phyloP scores from a whole-genome alignment of 192 early-diverging fungal species.

The Dispira parvispora region DNA sequence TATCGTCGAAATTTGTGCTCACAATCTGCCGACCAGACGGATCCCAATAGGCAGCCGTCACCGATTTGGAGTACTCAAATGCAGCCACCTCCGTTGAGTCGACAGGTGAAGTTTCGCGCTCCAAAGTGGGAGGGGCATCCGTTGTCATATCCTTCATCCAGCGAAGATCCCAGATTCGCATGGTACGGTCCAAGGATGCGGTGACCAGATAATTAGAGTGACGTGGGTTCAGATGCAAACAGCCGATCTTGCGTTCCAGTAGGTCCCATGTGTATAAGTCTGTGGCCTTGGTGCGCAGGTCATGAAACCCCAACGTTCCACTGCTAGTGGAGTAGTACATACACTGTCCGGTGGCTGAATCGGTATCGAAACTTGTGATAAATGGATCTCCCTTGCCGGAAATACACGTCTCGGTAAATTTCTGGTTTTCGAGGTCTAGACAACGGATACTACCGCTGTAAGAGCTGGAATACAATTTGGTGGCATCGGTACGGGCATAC shows the following conservation, averaged over 20 bases:
- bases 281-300: constrained; percentile 23
- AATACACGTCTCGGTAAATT: constrained; percentile 33
- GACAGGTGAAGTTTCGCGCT: neutral
- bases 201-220: constrained; percentile 27
- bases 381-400: constrained; percentile 18
- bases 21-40: constrained; percentile 34
- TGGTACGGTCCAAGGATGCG: constrained; percentile 35
- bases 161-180: constrained; percentile 42
- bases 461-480: constrained; percentile 31
- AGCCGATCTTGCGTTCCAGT: constrained; percentile 38
- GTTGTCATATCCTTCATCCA: constrained; percentile 19
- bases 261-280: constrained; percentile 15
- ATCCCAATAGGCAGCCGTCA: constrained; percentile 49
- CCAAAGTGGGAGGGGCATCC: constrained; percentile 9
- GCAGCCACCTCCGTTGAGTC: constrained; percentile 17
- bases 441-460: constrained; percentile 41
- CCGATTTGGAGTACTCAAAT: constrained; percentile 31
- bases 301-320: constrained; percentile 30
- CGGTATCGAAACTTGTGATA: constrained; percentile 25
- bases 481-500: constrained; percentile 26
- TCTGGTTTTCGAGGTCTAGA: constrained; percentile 36
- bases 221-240: constrained; percentile 38
- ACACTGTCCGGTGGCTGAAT: constrained; percentile 16
- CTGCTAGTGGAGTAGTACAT: constrained; percentile 36
- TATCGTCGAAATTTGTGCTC: constrained; percentile 39